A percentile compares a stretch with the other conserved stretches of the same genome.
Conservation (phyloP, 108 stramenopile species). For the Pseudonitzschia pungens region DNA sequence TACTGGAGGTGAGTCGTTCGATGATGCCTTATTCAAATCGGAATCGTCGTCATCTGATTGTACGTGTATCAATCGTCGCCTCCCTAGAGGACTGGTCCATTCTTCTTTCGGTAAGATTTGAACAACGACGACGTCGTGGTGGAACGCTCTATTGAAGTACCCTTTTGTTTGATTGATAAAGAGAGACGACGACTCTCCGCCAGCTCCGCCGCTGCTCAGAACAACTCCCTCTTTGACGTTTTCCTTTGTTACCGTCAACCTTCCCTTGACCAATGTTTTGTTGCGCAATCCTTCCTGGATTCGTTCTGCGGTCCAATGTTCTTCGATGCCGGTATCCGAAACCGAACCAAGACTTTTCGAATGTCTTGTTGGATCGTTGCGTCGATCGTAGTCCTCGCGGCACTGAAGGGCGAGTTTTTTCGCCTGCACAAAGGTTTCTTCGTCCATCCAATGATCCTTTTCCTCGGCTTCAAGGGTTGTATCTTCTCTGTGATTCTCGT, state of each 20-base stretch:
- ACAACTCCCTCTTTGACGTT: slow-evolving; percentile 48
- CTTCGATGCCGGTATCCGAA: slow-evolving; percentile 8
- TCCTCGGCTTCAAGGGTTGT: not conserved
- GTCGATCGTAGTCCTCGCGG: slow-evolving; percentile 34
- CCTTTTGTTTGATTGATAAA: slow-evolving; percentile 43
- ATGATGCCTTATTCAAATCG: slow-evolving; percentile 1
- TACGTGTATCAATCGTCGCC: slow-evolving; percentile 42
- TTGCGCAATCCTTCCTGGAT: slow-evolving; percentile 35
- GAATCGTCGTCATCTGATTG: slow-evolving; percentile 33
- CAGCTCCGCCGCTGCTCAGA: slow-evolving; percentile 1
- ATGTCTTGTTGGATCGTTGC: slow-evolving; percentile 23
- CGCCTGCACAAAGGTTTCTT: not conserved
- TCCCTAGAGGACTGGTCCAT: slow-evolving; percentile 53
- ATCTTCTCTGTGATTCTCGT: not conserved
- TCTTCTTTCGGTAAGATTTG: slow-evolving; percentile 34
- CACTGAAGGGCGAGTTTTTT: slow-evolving; percentile 18
- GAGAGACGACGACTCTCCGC: slow-evolving; percentile 14
- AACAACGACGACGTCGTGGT: slow-evolving; percentile 51
- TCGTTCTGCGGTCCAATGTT: slow-evolving; percentile 28
- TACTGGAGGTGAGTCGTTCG: slow-evolving; percentile 24
- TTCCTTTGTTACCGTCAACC: slow-evolving; percentile 48
- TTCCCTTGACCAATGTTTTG: slow-evolving; percentile 31
- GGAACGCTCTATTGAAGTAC: slow-evolving; percentile 54
- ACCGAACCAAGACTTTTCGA: not conserved
- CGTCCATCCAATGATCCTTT: not conserved